Percentiles rank a stretch among this genome's conserved stretches.
These are phyloP conservation scores for Grosmannia serpens DNA, from an alignment of 2,329 filamentous ascomycete genomes.

Conservation along the genomic window DNA sequence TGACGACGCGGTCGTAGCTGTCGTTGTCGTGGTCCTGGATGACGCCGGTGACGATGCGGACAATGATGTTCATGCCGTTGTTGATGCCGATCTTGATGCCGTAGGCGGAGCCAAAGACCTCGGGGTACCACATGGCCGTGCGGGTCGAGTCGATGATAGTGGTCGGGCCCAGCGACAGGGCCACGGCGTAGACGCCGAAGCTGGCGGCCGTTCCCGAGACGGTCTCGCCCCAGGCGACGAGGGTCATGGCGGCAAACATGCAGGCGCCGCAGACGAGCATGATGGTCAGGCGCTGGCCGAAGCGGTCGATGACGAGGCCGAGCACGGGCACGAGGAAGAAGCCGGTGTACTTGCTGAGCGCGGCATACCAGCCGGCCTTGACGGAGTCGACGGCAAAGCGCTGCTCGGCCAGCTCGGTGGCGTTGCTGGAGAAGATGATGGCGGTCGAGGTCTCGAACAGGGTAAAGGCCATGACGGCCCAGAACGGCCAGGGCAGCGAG, in stretches of 20 bases:
- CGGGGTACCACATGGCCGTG: slow-evolving; percentile 34
- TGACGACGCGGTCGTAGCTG: slow-evolving; percentile 41
- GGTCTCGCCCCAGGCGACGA: slow-evolving; percentile 39
- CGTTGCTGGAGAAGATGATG: slow-evolving; percentile 41
- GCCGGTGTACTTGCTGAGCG: slow-evolving; percentile 40
- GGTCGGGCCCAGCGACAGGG: slow-evolving; percentile 42
- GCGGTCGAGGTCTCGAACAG: slow-evolving; percentile 48
- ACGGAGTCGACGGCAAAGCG: slow-evolving; percentile 43
- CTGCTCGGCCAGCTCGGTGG: slow-evolving; percentile 49
- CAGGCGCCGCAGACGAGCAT: slow-evolving; percentile 33
- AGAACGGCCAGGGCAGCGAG: slow-evolving; percentile 48
- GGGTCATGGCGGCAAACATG: slow-evolving; percentile 40
- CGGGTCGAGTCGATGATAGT: slow-evolving; percentile 50
- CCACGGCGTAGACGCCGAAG: slow-evolving; percentile 49
- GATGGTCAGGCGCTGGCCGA: slow-evolving; percentile 26
- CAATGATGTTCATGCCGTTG: slow-evolving; percentile 51
- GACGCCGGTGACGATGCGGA: slow-evolving; percentile 43
- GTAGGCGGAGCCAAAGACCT: slow-evolving; percentile 48
- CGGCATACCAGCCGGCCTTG: slow-evolving; percentile 49
- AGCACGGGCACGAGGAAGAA: slow-evolving; percentile 48
- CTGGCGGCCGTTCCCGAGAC: slow-evolving; percentile 42
- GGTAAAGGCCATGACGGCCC: slow-evolving; percentile 42
- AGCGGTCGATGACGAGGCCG: slow-evolving; percentile 25
- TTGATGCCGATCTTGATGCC: slow-evolving; percentile 50
- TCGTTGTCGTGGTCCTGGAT: slow-evolving; percentile 47